phyloP scores from a whole-genome alignment of 1,284 basidiomycete genomes.

The Chondrostereum purpureum region DNA sequence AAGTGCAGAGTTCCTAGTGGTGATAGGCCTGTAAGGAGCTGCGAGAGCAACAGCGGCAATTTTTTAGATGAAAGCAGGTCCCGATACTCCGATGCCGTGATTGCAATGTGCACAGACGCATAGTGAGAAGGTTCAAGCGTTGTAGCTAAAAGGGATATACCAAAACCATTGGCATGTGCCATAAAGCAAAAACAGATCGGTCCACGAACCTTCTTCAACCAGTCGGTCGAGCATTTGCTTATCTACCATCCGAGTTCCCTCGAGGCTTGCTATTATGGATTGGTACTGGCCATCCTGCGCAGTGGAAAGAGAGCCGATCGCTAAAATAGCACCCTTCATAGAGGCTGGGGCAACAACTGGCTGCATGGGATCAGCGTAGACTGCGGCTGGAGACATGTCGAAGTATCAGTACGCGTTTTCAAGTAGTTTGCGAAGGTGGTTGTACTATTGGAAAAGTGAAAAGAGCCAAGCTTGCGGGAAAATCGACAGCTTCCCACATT shows the following conservation, averaged over 20 bases:
- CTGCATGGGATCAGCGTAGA: constrained; percentile 24
- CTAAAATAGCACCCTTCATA: constrained; percentile 48
- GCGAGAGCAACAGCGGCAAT: constrained; percentile 48
- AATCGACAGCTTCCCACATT: too few relatives aligned
- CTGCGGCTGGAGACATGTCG: constrained; percentile 57
- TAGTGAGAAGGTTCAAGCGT: constrained; percentile 50
- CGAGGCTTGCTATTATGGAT: constrained; percentile 51
- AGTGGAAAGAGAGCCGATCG: constrained; percentile 66
- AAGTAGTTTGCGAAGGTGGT: not conserved
- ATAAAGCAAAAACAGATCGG: constrained; percentile 9
- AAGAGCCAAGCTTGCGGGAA: too few relatives aligned
- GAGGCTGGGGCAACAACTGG: constrained; percentile 8
- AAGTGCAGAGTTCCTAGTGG: constrained; percentile 66
- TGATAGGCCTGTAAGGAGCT: constrained; percentile 49
- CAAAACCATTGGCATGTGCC: constrained; percentile 11
- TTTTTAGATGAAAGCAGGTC: constrained; percentile 36
- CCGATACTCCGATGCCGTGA: constrained; percentile 57
- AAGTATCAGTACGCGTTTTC: not conserved
- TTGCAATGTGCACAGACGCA: constrained; percentile 56
- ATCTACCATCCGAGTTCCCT: constrained; percentile 50
- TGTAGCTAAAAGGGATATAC: constrained; percentile 59
- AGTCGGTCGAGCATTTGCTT: constrained; percentile 72
- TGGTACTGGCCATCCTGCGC: constrained; percentile 75
- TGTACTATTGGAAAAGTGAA: too few relatives aligned
- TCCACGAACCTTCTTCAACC: constrained; percentile 59